Conservation (phyloP, 345 rosid genomes). For the Brassica carinata region DNA sequence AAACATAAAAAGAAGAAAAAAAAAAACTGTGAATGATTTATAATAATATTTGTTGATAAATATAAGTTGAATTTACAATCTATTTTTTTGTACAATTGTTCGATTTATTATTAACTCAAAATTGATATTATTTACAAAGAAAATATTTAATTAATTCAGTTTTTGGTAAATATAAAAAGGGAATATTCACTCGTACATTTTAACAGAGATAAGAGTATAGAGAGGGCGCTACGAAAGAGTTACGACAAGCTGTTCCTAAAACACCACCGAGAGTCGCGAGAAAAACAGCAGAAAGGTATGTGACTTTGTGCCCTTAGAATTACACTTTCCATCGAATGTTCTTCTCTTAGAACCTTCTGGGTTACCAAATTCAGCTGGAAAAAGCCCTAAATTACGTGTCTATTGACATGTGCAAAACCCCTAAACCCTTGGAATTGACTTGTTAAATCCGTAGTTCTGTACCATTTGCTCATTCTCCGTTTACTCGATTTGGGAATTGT, state of each 20-base stretch:
- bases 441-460: constrained; percentile 1
- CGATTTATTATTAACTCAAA: not conserved
- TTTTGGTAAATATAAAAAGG: not conserved
- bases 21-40: not conserved
- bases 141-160: not conserved
- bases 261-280: not conserved
- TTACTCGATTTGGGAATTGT: not conserved
- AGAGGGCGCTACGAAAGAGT: constrained; percentile 1
- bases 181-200: not conserved
- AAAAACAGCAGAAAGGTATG: constrained; percentile 25
- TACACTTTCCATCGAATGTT: constrained; percentile 20
- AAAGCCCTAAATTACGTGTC: constrained; percentile 7
- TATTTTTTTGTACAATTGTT: not conserved
- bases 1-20: not conserved
- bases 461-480: not conserved
- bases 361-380: not conserved
- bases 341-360: constrained; percentile 2
- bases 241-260: constrained; percentile 12
- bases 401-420: constrained; percentile 26
- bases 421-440: constrained; percentile 30
- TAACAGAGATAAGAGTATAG: not conserved
- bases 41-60: not conserved
- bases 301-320: not conserved
- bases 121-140: not conserved
- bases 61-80: constrained; percentile 1